Evolutionary conservation across 768 basidiomycete species (phyloP), one percentile per base, ranked within the genome.

Genomic region (Collybia nuda): DNA sequence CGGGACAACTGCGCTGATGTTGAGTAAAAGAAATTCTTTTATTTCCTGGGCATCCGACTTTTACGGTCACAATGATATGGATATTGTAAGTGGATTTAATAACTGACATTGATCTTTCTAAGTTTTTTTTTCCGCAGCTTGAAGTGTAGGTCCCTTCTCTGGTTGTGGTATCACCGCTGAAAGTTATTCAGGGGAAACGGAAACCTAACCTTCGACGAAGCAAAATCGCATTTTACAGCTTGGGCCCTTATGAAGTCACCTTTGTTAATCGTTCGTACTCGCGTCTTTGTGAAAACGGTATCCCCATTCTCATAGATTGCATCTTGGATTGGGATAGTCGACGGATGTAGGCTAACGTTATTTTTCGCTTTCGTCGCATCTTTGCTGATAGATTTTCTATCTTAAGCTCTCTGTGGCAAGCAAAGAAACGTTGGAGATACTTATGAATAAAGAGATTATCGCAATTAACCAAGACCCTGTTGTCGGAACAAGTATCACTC

Each of bases 191-290:
- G 82, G 21, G 85, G 85, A n/a, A 88, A 88, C 56, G 84, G 84
- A 9, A 73, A 74, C 24, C 60, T 87, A 18, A 76, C 80, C 0
- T 77, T 69, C 59, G 84, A 86, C 3, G 85, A 87, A 65, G 63
- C 76, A 7, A 86, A 86, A 64, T 78, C 83, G 1, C 85, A 88
- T 58, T 87, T 86, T 62, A 85, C 84, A 0, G 83, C 83, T 3
- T 88, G 85, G 85, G 84, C 84, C 14, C 64, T 88, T 38, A 79
- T 84, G 80, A 86, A 85, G 58, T 70, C 67, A 0, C 85, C 85
- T 2, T 73, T 88, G 22, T 61, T 87, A 51, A 47, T 47, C 7
- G 70, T 74, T 23, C 29, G 65, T 61, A 4, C 7, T 35, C 19
- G 9, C 39, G 37, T 26, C 14, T 51, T 48, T 23, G 7, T 11